Base-by-base conservation (phyloP, 139 green algal species). In the Axilococcus clingmanii region DNA sequence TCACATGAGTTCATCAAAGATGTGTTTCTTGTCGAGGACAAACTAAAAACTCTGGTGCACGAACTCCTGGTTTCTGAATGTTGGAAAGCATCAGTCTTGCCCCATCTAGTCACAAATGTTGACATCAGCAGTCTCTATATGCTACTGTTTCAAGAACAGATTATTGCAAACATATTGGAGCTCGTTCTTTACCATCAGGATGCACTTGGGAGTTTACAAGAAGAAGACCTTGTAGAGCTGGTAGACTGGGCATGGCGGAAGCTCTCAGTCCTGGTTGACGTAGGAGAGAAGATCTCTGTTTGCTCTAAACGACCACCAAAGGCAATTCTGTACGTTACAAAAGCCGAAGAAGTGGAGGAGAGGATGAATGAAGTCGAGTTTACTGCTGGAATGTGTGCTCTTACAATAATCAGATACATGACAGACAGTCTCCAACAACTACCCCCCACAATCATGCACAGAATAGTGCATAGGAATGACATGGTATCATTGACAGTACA, bases 1-100 rank as follows among this genome's bases (percentile, higher is more conserved):
- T 75, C 74, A 15, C 81, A 95, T 46, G 87, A 95, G 63, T 94
- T 87, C 61, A 76, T 95, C 0, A 74, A 87, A 41, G 80, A 91
- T 55, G 50, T 76, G 29, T 65, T 94, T 33, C 64, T 89, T 15
- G 81, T 71, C 1, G 50, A 69, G 11, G 82, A 88, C 63, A 84
- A 80, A 56, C 43, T 94, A 32, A 35, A 63, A 1, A 37, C 74
- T 20, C 64, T 94, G 24, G 59, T 89, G 3, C 62, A 80, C 29
- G 74, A 92, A 27, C 71, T 92, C 32, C 70, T 94, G 22, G 47
- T 71, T 4, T 78, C 81, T 17, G 82, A 94, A 73, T 71, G 79
- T 19, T 94, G 86, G 86, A 79, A 74, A 35, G 52, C 81, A 59
- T 59, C 69, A 19, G 58, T 90, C 36, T 72, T 83, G 20, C 83